Conservation (phyloP, 148 eudicot genomes). For the Rhododendron ferrugineum region DNA sequence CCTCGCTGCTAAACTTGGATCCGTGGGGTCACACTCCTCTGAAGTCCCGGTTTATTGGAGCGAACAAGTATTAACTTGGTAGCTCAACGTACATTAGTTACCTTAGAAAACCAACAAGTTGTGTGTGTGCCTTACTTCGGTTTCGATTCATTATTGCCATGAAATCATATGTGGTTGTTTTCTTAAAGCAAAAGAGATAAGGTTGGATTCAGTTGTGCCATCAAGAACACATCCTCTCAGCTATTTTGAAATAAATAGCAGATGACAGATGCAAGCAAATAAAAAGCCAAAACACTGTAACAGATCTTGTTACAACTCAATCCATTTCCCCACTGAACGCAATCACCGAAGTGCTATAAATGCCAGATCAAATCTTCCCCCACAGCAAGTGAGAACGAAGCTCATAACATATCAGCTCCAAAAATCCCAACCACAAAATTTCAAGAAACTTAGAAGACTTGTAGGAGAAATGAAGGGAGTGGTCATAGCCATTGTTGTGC, state of each 20-base stretch:
- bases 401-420: not conserved
- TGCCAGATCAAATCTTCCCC: not conserved
- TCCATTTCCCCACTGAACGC: not conserved
- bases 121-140: not conserved
- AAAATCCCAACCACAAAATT: not conserved
- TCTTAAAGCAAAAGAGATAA: not conserved
- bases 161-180: not conserved
- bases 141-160: not conserved
- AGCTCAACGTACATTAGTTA: not conserved
- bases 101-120: not conserved
- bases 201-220: constrained; percentile 1
- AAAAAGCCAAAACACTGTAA: not conserved
- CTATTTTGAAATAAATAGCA: not conserved
- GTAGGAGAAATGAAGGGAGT: constrained; percentile 4
- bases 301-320: not conserved
- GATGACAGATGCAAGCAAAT: not conserved
- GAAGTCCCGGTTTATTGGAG: no score
- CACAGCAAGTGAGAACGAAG: not conserved
- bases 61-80: no score
- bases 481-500: constrained; percentile 1
- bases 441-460: not conserved
- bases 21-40: no score
- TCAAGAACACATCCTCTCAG: not conserved
- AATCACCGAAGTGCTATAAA: not conserved
- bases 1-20: not conserved